Evolutionary conservation across 768 basidiomycete species (phyloP).

Genomic region (Tubosaeta sp.): DNA sequence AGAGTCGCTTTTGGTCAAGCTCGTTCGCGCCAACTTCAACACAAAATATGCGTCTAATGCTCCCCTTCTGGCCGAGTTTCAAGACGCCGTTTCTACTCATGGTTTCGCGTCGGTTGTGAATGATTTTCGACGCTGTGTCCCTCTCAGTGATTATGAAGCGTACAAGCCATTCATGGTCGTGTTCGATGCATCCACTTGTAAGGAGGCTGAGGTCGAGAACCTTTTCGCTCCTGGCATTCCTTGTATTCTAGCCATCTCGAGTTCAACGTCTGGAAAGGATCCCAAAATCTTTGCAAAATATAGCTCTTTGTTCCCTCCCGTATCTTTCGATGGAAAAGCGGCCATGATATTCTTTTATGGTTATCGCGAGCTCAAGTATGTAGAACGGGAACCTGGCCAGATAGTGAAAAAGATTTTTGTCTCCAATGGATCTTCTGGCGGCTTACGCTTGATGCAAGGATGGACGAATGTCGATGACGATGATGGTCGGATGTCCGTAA

Average conservation of each 20-base stretch:
- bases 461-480: background rate
- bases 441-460: background rate
- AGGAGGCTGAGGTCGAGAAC: conserved; percentile 5
- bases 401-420: background rate
- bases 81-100: background rate
- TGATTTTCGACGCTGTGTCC: background rate
- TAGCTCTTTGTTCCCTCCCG: background rate
- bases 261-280: conserved; percentile 6
- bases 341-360: background rate
- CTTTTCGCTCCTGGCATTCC: conserved; percentile 13
- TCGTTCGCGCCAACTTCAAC: background rate
- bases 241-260: background rate
- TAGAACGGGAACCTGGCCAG: background rate
- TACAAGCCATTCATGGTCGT: conserved; percentile 8
- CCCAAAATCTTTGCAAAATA: background rate
- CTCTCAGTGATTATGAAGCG: background rate
- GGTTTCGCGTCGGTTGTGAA: background rate
- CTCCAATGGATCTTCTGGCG: background rate
- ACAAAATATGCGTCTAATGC: conserved; percentile 3
- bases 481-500: background rate
- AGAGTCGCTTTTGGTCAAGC: background rate
- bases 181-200: conserved; percentile 6
- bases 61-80: background rate
- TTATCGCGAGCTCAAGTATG: background rate
- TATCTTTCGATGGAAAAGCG: background rate